Conservation (phyloP, 202 grass and related monocot species). For the Carex arenaria region DNA sequence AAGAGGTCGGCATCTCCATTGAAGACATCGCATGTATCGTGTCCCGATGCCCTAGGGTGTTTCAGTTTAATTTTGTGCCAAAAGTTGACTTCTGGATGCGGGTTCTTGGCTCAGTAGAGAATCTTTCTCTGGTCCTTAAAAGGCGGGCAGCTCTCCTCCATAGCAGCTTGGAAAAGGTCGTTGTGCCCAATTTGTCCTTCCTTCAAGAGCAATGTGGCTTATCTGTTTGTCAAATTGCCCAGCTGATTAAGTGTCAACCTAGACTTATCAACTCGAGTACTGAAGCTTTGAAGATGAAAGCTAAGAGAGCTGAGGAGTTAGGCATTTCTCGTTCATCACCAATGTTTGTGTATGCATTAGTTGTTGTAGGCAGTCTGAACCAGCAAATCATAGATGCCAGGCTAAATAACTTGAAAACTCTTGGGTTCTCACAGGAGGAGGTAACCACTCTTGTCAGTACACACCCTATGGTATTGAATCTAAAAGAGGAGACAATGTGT, state of each 20-base stretch:
- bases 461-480: no score
- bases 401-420: no score
- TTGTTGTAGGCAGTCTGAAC: no score
- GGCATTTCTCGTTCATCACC: background rate
- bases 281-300: background rate
- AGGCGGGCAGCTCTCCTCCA: background rate
- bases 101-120: constrained; percentile 26
- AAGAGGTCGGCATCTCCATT: no score
- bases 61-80: background rate
- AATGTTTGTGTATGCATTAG: constrained; percentile 28
- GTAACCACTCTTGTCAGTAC: no score
- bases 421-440: no score
- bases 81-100: constrained; percentile 31
- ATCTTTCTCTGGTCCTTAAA: background rate
- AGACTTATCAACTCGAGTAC: background rate
- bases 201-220: constrained; percentile 25
- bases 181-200: constrained; percentile 37
- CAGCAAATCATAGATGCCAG: no score
- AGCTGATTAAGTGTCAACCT: background rate
- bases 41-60: background rate
- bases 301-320: constrained; percentile 25
- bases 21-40: no score
- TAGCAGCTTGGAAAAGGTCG: constrained; percentile 8
- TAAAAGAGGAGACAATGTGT: background rate
- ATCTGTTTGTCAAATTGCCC: background rate